phyloP scores from a whole-genome alignment of 352 stramenopile genomes.

The Pythium vanterpoolii region DNA sequence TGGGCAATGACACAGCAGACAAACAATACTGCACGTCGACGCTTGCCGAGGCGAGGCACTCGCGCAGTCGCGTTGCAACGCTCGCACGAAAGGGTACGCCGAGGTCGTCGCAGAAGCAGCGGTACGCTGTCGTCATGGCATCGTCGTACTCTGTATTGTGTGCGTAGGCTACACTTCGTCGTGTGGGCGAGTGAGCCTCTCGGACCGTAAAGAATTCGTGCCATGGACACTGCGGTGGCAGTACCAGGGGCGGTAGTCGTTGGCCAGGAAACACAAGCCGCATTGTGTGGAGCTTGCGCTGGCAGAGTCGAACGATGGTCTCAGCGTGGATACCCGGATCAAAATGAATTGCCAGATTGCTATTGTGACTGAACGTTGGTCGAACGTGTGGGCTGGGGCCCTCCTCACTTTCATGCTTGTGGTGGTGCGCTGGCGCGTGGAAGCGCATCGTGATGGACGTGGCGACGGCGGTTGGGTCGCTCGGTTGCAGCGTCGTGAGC shows the following conservation, averaged over 20 bases:
- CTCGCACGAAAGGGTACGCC: slow-evolving; percentile 42
- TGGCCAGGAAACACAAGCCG: slow-evolving; percentile 44
- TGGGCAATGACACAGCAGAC: slow-evolving; percentile 14
- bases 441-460: slow-evolving; percentile 15
- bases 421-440: not conserved
- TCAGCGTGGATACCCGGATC: slow-evolving; percentile 56
- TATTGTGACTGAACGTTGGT: not conserved
- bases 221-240: slow-evolving; percentile 46
- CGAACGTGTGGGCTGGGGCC: not conserved
- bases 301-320: slow-evolving; percentile 45
- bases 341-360: slow-evolving; percentile 35
- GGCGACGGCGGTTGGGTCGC: slow-evolving; percentile 2
- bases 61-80: slow-evolving; percentile 39
- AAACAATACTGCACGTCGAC: slow-evolving; percentile 73
- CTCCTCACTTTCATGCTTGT: not conserved
- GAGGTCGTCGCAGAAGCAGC: slow-evolving; percentile 62
- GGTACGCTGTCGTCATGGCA: slow-evolving; percentile 46
- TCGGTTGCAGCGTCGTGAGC: slow-evolving; percentile 1
- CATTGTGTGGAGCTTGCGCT: slow-evolving; percentile 46
- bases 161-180: not conserved
- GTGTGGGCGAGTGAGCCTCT: not conserved
- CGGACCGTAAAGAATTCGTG: slow-evolving; percentile 42
- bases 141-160: slow-evolving; percentile 19
- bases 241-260: slow-evolving; percentile 25
- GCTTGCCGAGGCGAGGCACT: slow-evolving; percentile 38